Conservation (phyloP, 768 basidiomycete genomes). For the Russula abietina region DNA sequence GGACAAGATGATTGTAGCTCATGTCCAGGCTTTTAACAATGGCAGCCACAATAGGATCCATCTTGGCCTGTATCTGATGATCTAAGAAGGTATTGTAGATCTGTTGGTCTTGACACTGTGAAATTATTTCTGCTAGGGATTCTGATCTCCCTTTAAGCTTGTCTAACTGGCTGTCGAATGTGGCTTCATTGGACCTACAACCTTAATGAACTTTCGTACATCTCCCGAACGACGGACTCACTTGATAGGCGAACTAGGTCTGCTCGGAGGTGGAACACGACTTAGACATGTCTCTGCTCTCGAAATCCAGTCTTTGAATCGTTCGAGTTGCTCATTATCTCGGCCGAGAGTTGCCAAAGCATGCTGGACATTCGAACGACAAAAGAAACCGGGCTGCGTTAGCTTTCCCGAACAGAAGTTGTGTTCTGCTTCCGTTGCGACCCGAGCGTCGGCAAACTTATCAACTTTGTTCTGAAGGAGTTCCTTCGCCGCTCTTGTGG, state of each 20-base stretch:
- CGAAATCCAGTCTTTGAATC: conserved; percentile 5
- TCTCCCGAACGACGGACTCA: neutral
- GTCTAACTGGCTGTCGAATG: neutral
- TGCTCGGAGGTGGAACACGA: neutral
- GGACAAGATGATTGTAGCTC: neutral
- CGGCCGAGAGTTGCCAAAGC: neutral
- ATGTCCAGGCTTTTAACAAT: conserved; percentile 5
- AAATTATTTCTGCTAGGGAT: conserved; percentile 6
- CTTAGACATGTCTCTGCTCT: neutral
- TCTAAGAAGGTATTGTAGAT: conserved; percentile 5
- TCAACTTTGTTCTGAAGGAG: conserved; percentile 6
- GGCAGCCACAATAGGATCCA: conserved; percentile 6
- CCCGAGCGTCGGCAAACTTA: neutral
- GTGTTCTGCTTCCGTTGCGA: neutral
- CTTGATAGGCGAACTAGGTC: neutral
- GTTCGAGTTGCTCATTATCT: conserved; percentile 1
- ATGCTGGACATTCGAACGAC: neutral
- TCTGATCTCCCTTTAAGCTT: conserved; percentile 5
- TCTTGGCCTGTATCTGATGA: conserved; percentile 3
- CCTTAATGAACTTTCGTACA: neutral
- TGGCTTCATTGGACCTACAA: neutral
- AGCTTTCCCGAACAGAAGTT: neutral
- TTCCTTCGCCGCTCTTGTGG: conserved; percentile 8
- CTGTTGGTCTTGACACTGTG: conserved; percentile 5
- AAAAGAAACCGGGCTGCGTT: neutral